Evolutionary conservation across 192 early-diverging fungal species (phyloP), one percentile per base, ranked within the genome.

Genomic region (Umbelopsis sp.): DNA sequence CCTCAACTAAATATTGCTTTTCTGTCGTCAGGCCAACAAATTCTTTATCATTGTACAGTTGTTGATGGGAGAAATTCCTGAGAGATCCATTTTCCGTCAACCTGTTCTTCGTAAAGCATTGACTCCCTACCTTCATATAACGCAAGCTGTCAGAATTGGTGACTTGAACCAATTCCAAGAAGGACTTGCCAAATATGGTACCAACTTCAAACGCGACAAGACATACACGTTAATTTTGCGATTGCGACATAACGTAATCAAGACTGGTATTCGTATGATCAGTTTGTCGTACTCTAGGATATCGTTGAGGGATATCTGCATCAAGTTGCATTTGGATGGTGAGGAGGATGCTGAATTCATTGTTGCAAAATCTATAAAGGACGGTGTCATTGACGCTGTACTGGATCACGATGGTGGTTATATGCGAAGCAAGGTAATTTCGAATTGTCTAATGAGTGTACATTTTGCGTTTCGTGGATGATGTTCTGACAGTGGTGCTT

Each of bases 301-400:
- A 59, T 94, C 95, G 38, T 83, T 99, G 65, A 84, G 93, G 14
- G 98, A 99, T 77, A 96, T 98, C 52, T 98, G 98, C 82, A 80
- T 97, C 66, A 97, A 97, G 84, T 86, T 99, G 62, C 95, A 97
- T 71, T 77, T 99, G 78, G 97, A 99, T 78, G 94, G 93, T 76
- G 98, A 99, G 79, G 96, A 98, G 75, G 97, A 98, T 75, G 98
- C 97, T 31, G 96, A 99, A 80, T 98, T 95, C 83, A 98, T 99
- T 81, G 96, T 99, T 1, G 94, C 95, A 25, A 99, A 99, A 85
- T 93, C 98, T 24, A 97, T 99, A 71, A 90, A 96, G 59, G 98
- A 99, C 74, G 98, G 97, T 65, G 97, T 99, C 20, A 97, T 99
- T 82, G 96, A 97, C 82, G 98, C 97, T n/a, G 91, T 88, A 0